phyloP scores from a whole-genome alignment of 2,329 filamentous ascomycete genomes.

The Talaromyces sp. region DNA sequence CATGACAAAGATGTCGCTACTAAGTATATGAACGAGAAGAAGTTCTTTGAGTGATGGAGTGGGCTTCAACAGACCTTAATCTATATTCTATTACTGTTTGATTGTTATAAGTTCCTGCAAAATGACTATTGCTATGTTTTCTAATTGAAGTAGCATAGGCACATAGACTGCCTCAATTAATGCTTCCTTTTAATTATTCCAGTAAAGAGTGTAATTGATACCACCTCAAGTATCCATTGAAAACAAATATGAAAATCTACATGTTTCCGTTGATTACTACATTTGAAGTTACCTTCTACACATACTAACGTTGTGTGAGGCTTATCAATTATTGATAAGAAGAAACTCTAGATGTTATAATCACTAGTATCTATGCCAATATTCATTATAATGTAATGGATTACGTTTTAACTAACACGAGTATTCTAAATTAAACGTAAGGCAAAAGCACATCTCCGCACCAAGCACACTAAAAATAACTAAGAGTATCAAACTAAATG shows the following conservation, averaged over 20 bases:
- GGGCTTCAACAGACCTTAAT: not conserved
- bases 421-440: not conserved
- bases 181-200: not conserved
- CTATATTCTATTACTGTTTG: not conserved
- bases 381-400: not conserved
- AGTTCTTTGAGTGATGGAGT: slow-evolving; percentile 1
- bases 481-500: not conserved
- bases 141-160: not conserved
- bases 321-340: not conserved
- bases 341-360: not conserved
- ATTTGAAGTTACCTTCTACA: not conserved
- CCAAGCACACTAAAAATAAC: not conserved
- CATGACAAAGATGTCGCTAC: slow-evolving; percentile 7
- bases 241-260: not conserved
- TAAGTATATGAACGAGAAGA: slow-evolving; percentile 3
- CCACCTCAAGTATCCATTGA: not conserved
- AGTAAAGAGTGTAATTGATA: not conserved
- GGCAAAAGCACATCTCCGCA: not conserved
- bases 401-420: not conserved
- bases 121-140: not conserved
- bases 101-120: not conserved
- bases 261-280: not conserved
- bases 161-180: not conserved
- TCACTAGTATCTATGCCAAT: not conserved
- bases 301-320: not conserved